Base-by-base conservation (phyloP, 805 yeast genomes). In the Candida railenensis region DNA sequence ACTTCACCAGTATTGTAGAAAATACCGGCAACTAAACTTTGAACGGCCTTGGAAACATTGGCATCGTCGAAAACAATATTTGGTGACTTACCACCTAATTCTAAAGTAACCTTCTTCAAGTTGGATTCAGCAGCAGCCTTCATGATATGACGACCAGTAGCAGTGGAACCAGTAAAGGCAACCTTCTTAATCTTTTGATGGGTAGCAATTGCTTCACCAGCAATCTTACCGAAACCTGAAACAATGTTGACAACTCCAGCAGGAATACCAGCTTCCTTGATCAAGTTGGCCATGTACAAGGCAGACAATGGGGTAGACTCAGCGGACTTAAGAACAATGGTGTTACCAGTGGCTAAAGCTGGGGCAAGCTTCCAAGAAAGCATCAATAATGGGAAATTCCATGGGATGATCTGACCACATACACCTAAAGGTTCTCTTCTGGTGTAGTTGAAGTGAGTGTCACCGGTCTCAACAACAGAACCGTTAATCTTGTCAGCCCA, bases 31-130 rank as follows among this genome's bases (percentile, higher is more conserved):
- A 87, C 78, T 55, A 89, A 83, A 77, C 83, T 80, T 56, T 84
- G 77, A 43, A 88, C 85, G 43, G 97, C 87, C 60, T 77, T 75
- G 47, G 85, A 82, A 49, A 91, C 64, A 66, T 91, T 82, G 47
- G 92, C 91, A 63, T 91, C 97, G 61, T 85, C 83, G 63, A 87
- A 89, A 42, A 91, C 84, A 56, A 91, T 82, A 69, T 87, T 83
- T 60, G 98, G 96, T 30, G 97, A 90, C 75, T 91, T 91, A 65
- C 98, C 98, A 63, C 98, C 98, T 59, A 90, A 82, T 75, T 91
- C 98, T 64, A 91, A 78, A 38, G 97, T 91, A 53, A 90, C 89
- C 68, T 87, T 89, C 79, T 91, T 91, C 68, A 91, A 76, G 69
- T 83, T 83, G 42, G 88, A 79, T 52, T 80, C 77, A 53, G 96